Evolutionary conservation across 768 basidiomycete species (phyloP), one percentile per base, ranked within the genome.

Genomic region (Xerocomus potaroensis): DNA sequence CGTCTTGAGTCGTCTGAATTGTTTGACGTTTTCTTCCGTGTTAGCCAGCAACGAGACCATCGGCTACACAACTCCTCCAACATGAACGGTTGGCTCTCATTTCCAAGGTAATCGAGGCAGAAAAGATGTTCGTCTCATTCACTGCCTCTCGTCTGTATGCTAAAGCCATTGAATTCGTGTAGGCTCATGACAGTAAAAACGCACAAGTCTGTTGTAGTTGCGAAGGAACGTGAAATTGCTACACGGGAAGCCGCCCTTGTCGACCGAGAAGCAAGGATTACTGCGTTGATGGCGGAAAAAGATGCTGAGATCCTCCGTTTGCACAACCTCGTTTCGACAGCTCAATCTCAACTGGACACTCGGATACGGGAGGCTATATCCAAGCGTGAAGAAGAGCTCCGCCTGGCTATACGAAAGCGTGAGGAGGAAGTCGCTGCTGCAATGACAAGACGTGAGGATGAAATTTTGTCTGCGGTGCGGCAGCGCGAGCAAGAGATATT

Each of bases 1-100:
- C 8, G n/a, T 12, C 31, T 15, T 30, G 15, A 14, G 11, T 34
- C 19, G n/a, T 29, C 24, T 21, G 3, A 18, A 19, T 15, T 21
- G 24, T 30, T 54, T 51, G 33, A 49, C 14, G 2, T 32, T 18
- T 26, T 21, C 8, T 21, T 6, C 7, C 18, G 19, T 42, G 23
- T 32, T 39, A 91, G 88, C 90, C 90, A 4, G 87, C 87, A 2
- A 87, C 89, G 84, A 79, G 90, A 31, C 90, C 89, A 2, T 90
- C 87, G 0, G 86, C 87, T 0, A 75, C 80, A 8, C 87, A 89
- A 60, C 76, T 91, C 8, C 77, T 91, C 14, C 85, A 87, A 56
- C 84, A 89, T 50, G 89, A 92, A 57, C 78, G 87, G 0, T 58
- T 91, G 4, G 78, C 84, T 30, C 73, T 87, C 12, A 81, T 82